A percentile compares a stretch with the other conserved stretches of the same genome.
These are phyloP conservation scores for Amphirosellinia nigrospora DNA, from an alignment of 495 filamentous ascomycete genomes.

Conservation along the genomic window DNA sequence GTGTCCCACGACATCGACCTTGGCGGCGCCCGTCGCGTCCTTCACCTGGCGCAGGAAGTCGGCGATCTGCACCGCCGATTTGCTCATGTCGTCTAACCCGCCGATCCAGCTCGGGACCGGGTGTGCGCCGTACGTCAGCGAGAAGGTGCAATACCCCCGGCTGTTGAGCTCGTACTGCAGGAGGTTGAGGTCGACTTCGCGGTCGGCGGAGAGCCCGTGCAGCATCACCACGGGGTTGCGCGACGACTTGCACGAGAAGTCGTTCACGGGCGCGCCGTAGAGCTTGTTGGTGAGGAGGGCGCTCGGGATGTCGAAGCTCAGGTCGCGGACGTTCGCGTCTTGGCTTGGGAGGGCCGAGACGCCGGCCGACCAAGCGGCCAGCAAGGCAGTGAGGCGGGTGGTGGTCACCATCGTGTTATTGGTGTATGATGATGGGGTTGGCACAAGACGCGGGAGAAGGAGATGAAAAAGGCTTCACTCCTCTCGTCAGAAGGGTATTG, in stretches of 20 bases:
- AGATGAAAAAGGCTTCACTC: neutral
- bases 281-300: constrained; percentile 27
- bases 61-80: constrained; percentile 57
- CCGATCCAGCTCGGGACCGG: constrained; percentile 53
- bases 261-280: constrained; percentile 39
- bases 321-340: neutral
- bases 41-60: constrained; percentile 52
- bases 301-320: constrained; percentile 29
- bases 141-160: constrained; percentile 60
- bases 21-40: constrained; percentile 48
- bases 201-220: constrained; percentile 60
- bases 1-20: constrained; percentile 60
- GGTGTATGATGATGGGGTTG: neutral
- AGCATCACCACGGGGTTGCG: constrained; percentile 59
- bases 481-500: neutral
- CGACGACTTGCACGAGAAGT: constrained; percentile 39
- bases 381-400: neutral
- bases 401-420: constrained; percentile 7
- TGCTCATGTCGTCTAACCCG: constrained; percentile 51
- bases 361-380: constrained; percentile 3
- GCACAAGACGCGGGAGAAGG: neutral
- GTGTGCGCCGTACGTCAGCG: constrained; percentile 59
- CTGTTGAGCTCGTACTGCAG: constrained; percentile 58
- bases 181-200: constrained; percentile 58
- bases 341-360: constrained; percentile 17